Base-by-base conservation (phyloP, 148 eudicot species). In the Nyssa sinensis region DNA sequence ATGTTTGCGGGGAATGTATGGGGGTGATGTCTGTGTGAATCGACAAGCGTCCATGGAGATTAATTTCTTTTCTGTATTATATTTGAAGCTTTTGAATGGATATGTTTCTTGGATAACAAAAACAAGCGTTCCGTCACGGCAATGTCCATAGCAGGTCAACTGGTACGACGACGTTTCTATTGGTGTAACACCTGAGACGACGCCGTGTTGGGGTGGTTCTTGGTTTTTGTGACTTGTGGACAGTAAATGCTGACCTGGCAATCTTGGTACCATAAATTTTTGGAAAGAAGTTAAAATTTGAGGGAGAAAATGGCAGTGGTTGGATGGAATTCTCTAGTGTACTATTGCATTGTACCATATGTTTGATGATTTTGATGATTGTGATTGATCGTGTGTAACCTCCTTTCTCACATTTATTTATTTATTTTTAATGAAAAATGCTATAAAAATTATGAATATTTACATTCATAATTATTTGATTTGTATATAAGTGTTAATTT, bases 181-280 rank as follows among this genome's bases (percentile, higher is more conserved):
- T n/a, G n/a, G n/a, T n/a, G n/a, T n/a, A 0, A 32, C 3, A 16
- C n/a, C n/a, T 16, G 2, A 21, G 11, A 9, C 44, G 44, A 37
- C 44, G 44, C 9, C 44, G 44, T 37, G 9, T 37, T 37, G 9
- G 44, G 44, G 44, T 9, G 4, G 5, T 37, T 9, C 9, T 37
- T 37, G 4, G 44, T 37, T 9, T 9, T 37, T 3, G 9, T 37
- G 44, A 31, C 37, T 28, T 63, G 66, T 29, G 66, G 66, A 63
- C 66, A 14, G 39, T 32, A 28, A 29, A 37, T 31, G 66, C 37
- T 2, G 37, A 63, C 44, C 44, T 30, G 66, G 66, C 66, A 31
- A 29, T 63, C 37, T 63, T 5, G 39, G 66, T 32, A 63, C 66
- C 66, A 63, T 63, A 31, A 29, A 63, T 37, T 37, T 63, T 63